Evolutionary conservation across 768 basidiomycete genomes (phyloP), one percentile per base, ranked within the genome.

Genomic region (Suillus americanus): DNA sequence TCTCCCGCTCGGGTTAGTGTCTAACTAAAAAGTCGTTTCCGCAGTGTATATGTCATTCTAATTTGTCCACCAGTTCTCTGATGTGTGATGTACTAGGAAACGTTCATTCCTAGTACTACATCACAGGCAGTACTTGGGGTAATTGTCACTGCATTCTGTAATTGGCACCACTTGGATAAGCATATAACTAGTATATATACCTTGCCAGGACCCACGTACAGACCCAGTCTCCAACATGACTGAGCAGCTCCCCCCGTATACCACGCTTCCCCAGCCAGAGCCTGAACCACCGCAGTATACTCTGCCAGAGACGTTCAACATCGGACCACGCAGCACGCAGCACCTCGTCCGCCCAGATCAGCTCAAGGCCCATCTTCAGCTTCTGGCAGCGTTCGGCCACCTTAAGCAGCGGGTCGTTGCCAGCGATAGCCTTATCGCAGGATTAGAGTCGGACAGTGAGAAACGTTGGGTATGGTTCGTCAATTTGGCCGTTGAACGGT

Each of bases 161-260:
- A 35, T 37, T 37, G 37, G 37, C 7, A 1, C 37, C 37, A 3
- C 12, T 37, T 10, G 37, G 37, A 37, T 12, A 37, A 37, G 37
- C 12, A 37, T 35, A 35, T 35, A 35, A 8, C 9, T 37, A 37
- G n/a, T n/a, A n/a, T 37, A 37, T 37, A 38, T 35, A 35, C 35
- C 1, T 35, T 35, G 9, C 35, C 35, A 35, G 53, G 53, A 54
- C 33, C 30, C 20, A 20, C 51, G 2, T 28, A 51, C 28, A 3
- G 16, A 2, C 53, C n/a, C n/a, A 54, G 16, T 28, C 7, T 30
- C 30, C 51, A 33, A 12, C 30, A 8, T 89, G 88, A 86, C 89
- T 87, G 85, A 83, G 86, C 0, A 82, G 81, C 46, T 81, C 89
- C 23, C 77, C 92, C 25, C 90, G 91, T 64, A 78, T 91, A 38